Evolutionary conservation across 306 rosid genomes (phyloP).

Genomic region (Quercus variabilis): DNA sequence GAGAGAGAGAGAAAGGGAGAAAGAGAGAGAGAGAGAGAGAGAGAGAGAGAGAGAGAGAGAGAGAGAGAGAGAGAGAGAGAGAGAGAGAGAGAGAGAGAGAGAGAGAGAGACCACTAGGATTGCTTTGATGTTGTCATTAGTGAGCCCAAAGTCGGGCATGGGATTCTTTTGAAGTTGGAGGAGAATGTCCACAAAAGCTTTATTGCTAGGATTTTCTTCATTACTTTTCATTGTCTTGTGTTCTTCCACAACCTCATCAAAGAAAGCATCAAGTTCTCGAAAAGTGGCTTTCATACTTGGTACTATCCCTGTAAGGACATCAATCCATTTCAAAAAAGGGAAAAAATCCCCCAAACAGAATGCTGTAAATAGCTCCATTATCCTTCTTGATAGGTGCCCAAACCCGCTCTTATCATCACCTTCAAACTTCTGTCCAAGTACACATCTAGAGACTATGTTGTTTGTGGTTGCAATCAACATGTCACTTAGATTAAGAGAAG

Average conservation of each 20-base stretch:
- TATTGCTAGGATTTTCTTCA: no score
- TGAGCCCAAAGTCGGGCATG: conserved; percentile 4
- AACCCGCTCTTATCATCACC: not conserved
- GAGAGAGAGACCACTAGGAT: conserved; percentile 16
- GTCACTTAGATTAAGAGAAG: conserved; percentile 17
- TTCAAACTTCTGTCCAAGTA: conserved; percentile 22
- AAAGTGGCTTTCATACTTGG: conserved; percentile 10
- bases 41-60: not conserved
- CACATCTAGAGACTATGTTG: conserved; percentile 24
- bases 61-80: no score
- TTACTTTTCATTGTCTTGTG: not conserved
- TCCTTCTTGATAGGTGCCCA: conserved; percentile 8
- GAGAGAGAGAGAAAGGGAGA: no score
- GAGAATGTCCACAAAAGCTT: conserved; percentile 20
- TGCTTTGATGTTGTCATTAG: conserved; percentile 21
- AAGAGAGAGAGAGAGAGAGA: no score
- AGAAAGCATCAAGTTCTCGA: conserved; percentile 17
- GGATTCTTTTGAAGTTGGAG: conserved; percentile 11
- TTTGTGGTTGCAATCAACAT: conserved; percentile 19
- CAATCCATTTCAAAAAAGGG: conserved; percentile 43
- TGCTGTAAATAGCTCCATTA: not conserved
- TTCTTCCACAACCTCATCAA: conserved; percentile 27
- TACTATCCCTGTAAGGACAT: conserved; percentile 22
- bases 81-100: not conserved
- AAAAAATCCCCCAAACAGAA: conserved; percentile 37